Evolutionary conservation across 345 rosid species (phyloP).

Genomic region (Orychophragmus violaceus): DNA sequence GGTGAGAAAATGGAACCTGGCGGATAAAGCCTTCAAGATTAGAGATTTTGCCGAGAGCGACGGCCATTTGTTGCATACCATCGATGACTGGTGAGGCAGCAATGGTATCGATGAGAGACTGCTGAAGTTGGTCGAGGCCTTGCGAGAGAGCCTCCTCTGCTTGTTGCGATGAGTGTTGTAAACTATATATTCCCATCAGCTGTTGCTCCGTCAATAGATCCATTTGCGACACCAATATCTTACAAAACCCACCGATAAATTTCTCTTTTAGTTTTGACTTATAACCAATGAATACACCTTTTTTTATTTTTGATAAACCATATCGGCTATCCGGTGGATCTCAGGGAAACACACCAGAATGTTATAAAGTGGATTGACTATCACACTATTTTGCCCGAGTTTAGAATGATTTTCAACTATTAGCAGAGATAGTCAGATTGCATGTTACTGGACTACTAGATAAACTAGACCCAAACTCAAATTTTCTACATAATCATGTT

Average conservation of each 20-base stretch:
- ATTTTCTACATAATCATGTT: too few species aligned
- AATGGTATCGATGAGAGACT: slow-evolving; percentile 77
- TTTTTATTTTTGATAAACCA: too few species aligned
- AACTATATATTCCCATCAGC: slow-evolving; percentile 78
- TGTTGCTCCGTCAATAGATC: slow-evolving; percentile 92
- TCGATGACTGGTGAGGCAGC: slow-evolving; percentile 49
- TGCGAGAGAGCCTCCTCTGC: slow-evolving; percentile 95
- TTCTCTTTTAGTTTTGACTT: not conserved
- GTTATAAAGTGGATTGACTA: too few species aligned
- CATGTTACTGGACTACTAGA: too few species aligned
- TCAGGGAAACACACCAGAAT: too few species aligned
- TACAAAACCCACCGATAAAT: not conserved
- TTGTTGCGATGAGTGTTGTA: slow-evolving; percentile 88
- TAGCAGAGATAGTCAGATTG: too few species aligned
- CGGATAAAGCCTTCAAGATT: slow-evolving; percentile 92
- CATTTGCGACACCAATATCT: slow-evolving; percentile 76
- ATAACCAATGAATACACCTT: not conserved
- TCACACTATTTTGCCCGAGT: too few species aligned
- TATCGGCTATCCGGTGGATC: too few species aligned
- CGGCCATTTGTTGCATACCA: slow-evolving; percentile 91
- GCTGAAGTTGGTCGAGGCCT: slow-evolving; percentile 88
- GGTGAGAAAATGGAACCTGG: slow-evolving; percentile 47
- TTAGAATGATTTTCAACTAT: too few species aligned
- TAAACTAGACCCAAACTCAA: too few species aligned
- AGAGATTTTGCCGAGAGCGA: slow-evolving; percentile 83